Evolutionary conservation across 2,329 filamentous ascomycete genomes (phyloP).

Genomic region (Erysiphe neolycopersici): DNA sequence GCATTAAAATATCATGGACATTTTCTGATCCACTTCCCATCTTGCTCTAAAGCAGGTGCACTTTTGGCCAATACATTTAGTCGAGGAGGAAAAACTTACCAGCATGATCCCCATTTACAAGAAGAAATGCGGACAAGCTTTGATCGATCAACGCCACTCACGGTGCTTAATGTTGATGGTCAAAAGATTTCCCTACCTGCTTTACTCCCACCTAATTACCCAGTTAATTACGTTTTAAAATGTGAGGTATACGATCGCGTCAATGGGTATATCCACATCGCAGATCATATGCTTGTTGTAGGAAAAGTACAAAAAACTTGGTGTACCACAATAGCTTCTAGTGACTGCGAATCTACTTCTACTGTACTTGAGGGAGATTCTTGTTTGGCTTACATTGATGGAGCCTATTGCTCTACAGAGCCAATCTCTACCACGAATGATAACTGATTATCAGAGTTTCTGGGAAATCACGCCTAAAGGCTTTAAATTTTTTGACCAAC

Average conservation of each 20-base stretch:
- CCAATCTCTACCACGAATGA: too few species aligned
- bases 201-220: background rate
- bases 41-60: constrained; percentile 4
- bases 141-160: background rate
- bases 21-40: constrained; percentile 10
- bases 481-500: too few species aligned
- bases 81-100: background rate
- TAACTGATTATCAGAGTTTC: too few species aligned
- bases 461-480: too few species aligned
- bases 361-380: too few species aligned
- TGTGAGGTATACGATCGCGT: background rate
- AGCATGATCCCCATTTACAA: background rate
- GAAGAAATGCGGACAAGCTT: background rate
- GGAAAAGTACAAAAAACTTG: constrained; percentile 1
- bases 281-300: background rate
- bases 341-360: too few species aligned
- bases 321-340: background rate
- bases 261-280: background rate
- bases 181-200: background rate
- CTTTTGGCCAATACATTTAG: constrained; percentile 8
- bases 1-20: constrained; percentile 5
- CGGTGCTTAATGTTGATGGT: background rate
- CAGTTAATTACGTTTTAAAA: background rate
- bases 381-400: too few species aligned
- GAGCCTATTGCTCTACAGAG: too few species aligned